Base-by-base conservation (phyloP, 768 basidiomycete species). In the Phaffia tasmanica region DNA sequence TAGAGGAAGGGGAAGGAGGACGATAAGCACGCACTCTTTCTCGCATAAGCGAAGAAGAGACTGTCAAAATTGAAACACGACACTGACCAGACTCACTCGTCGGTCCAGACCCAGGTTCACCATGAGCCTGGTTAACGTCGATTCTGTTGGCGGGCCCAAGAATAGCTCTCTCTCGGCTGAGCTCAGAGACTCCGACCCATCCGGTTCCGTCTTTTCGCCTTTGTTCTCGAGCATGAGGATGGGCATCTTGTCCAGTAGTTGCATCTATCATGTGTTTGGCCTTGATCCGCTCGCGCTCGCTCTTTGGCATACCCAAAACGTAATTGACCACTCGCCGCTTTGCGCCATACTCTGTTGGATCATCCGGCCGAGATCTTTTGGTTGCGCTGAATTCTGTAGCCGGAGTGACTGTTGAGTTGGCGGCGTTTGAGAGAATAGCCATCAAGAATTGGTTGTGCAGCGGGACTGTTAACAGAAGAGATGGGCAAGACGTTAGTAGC, bases 371-470 rank as follows among this genome's bases (percentile, higher is more conserved):
- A 21, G 46, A 46, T 21, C 66, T 60, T 49, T 67, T 67, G 46
- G 48, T 19, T 3, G 29, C 29, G 55, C 21, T 5, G 14, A 46
- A 19, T 55, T 29, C 6, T 32, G 53, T n/a, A 23, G 63, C 25
- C 4, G 32, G 27, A 46, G 66, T 42, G 2, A 62, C 50, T 18
- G 47, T 55, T 8, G 56, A 30, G 55, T 62, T 61, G 61, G 61
- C 50, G 1, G 66, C 66, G 61, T 67, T 67, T 48, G 66, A 54
- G 18, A 67, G 51, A 55, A 67, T 56, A 3, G 66, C 47, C 53
- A 67, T 67, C 18, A 67, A 49, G 19, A 67, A 48, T 23, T 67
- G 66, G 61, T 67, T 67, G 61, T 67, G 66, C 7, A 67, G 55
- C 6, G 66, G 66, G 51, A 67, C 66, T 67, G 55, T n/a, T 21